A percentile compares a stretch with the other conserved stretches of the same genome.
These are phyloP conservation scores for Fusarium sublunatum DNA, from an alignment of 2,329 filamentous ascomycete genomes.

Conservation along the genomic window DNA sequence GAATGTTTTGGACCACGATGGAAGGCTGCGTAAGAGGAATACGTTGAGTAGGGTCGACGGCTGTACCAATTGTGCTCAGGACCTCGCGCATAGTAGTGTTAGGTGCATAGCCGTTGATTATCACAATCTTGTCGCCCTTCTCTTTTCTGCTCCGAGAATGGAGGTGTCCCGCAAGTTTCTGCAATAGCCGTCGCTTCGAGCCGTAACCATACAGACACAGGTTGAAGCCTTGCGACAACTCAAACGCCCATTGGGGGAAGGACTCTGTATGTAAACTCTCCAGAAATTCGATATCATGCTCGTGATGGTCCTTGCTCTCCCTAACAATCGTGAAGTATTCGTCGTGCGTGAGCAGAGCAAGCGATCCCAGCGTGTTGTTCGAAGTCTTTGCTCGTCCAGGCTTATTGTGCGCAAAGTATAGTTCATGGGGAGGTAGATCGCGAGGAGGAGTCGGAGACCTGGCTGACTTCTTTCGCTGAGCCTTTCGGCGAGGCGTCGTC, in stretches of 20 bases:
- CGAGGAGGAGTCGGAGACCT: conserved; percentile 82
- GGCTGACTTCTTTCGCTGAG: conserved; percentile 45
- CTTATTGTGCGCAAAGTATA: conserved; percentile 93
- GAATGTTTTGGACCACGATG: conserved; percentile 75
- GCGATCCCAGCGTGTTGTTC: conserved; percentile 80
- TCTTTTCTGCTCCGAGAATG: conserved; percentile 50
- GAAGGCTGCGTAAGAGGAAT: conserved; percentile 71
- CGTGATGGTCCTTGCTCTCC: conserved; percentile 75
- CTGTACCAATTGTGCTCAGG: conserved; percentile 73
- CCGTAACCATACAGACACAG: conserved; percentile 94
- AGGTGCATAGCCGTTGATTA: conserved; percentile 86
- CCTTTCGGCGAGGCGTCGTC: conserved; percentile 49
- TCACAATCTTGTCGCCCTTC: conserved; percentile 68
- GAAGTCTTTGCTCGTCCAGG: conserved; percentile 86
- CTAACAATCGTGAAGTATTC: conserved; percentile 82
- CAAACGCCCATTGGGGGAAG: conserved; percentile 93
- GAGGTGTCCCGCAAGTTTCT: conserved; percentile 79
- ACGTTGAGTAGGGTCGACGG: conserved; percentile 64
- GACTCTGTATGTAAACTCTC: conserved; percentile 80
- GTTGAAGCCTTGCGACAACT: conserved; percentile 86
- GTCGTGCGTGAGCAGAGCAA: conserved; percentile 86
- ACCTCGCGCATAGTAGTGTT: conserved; percentile 75
- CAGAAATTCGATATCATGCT: conserved; percentile 75
- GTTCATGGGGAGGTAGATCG: conserved; percentile 86
- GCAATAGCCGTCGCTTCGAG: conserved; percentile 82